Base-by-base conservation (phyloP, 1,284 basidiomycete species). In the Hortiboletus rubellus region DNA sequence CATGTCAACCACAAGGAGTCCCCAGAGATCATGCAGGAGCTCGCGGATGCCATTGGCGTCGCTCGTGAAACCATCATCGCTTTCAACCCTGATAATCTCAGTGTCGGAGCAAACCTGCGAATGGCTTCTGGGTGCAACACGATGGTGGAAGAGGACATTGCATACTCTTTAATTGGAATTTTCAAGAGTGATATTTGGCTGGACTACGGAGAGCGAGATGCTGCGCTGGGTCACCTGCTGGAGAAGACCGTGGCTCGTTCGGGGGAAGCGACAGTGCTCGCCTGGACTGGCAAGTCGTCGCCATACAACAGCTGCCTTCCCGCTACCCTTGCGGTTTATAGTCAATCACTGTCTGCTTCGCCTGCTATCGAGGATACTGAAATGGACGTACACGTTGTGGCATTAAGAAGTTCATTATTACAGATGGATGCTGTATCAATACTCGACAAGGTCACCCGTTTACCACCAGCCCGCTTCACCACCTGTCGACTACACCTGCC, bases 241-340 rank as follows among this genome's bases (percentile, higher is more conserved):
- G 54, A 64, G 5, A 62, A 66, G 27, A 60, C 57, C 12, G 50
- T 64, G 15, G 36, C 46, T 12, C 65, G 59, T 36, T 50, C 42
- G 8, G 54, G 60, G 3, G 63, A 55, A 6, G 60, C 63, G 14
- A 63, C 54, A 0, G 60, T 63, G 11, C 54, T 65, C 22, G 55
- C 50, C 17, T 65, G 63, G 63, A 34, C 41, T 3, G 61, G 66
- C 15, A 48, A 40, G 24, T 46, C 63, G 7, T 64, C 63, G 1
- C 10, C 34, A 18, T 64, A 66, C 36, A 63, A 63, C 34, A 63
- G 48, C 18, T 59, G 52, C 10, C 60, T 61, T 30, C 61, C 61
- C 0, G 24, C 22, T 15, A 41, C 48, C 38, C 52, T 64, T 17
- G 30, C 55, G 2, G 54, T 64, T 1, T 64, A 64, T n/a, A 12